A percentile compares a stretch with the other conserved stretches of the same genome.
phyloP scores from a whole-genome alignment of 768 basidiomycete genomes.

The Suillus plorans region DNA sequence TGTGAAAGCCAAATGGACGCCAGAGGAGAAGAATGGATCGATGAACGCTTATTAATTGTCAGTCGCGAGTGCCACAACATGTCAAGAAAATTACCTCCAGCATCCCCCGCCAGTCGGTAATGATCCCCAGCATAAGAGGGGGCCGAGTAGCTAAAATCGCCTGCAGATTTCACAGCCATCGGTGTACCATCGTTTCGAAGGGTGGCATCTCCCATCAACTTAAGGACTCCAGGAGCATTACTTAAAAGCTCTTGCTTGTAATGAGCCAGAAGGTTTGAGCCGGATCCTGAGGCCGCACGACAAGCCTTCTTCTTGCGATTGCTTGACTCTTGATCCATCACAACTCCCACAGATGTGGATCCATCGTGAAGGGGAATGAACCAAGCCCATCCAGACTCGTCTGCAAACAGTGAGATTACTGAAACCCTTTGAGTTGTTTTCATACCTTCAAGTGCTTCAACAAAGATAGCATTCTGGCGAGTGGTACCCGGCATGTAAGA shows the following conservation, averaged over 20 bases:
- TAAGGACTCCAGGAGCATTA: background rate
- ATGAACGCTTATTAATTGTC: background rate
- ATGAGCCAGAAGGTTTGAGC: background rate
- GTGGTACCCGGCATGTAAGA: conserved; percentile 31
- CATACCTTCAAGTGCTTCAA: conserved; percentile 34
- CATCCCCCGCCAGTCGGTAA: background rate
- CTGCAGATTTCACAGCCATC: background rate
- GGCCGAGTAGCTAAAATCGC: background rate
- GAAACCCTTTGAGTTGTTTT: background rate
- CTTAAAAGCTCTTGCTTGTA: background rate
- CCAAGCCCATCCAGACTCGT: conserved; percentile 58
- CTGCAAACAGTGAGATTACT: conserved; percentile 36
- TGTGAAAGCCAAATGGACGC: conserved; percentile 60
- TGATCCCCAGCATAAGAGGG: background rate
- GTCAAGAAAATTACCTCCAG: background rate
- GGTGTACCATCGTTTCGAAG: background rate
- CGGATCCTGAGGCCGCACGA: background rate
- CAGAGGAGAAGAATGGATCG: conserved; percentile 43
- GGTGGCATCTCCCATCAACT: background rate
- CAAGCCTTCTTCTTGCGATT: background rate
- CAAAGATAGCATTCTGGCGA: conserved; percentile 35
- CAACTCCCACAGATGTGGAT: conserved; percentile 4
- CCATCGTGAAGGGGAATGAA: conserved; percentile 53
- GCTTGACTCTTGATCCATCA: background rate
- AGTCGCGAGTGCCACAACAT: background rate